These are phyloP conservation scores for Colletotrichum simmondsii DNA, from an alignment of 2,329 filamentous ascomycete species.

Conservation along the genomic window DNA sequence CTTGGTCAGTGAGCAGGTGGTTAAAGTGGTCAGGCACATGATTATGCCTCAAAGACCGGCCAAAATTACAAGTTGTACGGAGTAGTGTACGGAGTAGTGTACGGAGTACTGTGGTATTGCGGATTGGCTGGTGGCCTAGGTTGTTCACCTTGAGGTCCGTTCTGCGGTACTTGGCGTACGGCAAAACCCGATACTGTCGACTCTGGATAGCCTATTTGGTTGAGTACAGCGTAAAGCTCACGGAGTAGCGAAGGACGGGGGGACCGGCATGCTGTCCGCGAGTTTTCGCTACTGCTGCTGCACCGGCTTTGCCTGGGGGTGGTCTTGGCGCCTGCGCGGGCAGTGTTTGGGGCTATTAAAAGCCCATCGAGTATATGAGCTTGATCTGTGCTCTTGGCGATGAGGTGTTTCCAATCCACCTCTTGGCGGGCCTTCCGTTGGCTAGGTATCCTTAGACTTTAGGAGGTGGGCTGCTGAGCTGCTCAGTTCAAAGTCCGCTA, in stretches of 20 bases:
- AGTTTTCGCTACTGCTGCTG: not conserved
- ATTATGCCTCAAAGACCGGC: too few relatives aligned
- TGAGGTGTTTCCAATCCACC: constrained; percentile 25
- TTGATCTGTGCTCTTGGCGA: constrained; percentile 32
- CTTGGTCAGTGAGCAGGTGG: not conserved
- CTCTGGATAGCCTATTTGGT: not conserved
- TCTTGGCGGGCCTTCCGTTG: constrained; percentile 16
- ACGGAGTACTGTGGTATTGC: not conserved
- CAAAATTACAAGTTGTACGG: not conserved
- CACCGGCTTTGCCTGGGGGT: not conserved
- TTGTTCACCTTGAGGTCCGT: not conserved
- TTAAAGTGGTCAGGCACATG: too few relatives aligned
- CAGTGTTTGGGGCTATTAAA: constrained; percentile 30
- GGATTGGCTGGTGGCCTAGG: not conserved
- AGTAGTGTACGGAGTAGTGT: not conserved
- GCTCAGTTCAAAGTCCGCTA: too few relatives aligned
- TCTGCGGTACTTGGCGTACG: not conserved
- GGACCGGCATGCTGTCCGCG: not conserved
- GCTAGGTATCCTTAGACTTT: not conserved
- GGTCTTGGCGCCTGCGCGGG: constrained; percentile 20
- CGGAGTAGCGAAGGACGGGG: too few relatives aligned
- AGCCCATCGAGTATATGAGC: constrained; percentile 30
- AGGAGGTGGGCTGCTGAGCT: too few relatives aligned
- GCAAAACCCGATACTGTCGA: not conserved
- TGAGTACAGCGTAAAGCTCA: too few relatives aligned